Conservation (phyloP, 495 filamentous ascomycete species). For the Trichoderma parareesei region DNA sequence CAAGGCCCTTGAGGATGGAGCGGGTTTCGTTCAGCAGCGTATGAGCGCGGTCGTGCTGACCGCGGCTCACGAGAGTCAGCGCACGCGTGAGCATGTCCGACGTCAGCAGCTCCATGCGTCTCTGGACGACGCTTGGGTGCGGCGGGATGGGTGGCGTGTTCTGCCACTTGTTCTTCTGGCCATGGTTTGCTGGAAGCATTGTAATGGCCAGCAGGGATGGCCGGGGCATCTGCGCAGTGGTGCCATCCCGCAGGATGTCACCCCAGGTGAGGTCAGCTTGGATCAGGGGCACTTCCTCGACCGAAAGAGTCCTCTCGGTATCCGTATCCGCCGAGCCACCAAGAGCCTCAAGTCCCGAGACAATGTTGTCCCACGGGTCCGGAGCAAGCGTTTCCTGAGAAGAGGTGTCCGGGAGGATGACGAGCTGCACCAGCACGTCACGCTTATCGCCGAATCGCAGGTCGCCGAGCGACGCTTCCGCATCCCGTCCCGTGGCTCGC, state of each 20-base stretch:
- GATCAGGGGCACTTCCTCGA: constrained; percentile 92
- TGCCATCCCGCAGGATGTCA: constrained; percentile 87
- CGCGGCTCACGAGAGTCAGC: constrained; percentile 80
- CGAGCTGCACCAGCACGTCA: constrained; percentile 91
- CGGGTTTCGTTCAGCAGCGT: constrained; percentile 88
- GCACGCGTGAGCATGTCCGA: constrained; percentile 97
- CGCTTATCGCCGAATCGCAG: constrained; percentile 95
- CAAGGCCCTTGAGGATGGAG: constrained; percentile 89
- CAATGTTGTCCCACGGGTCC: constrained; percentile 94
- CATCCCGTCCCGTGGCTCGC: constrained; percentile 91
- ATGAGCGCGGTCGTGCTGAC: constrained; percentile 87
- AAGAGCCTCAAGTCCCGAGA: constrained; percentile 89
- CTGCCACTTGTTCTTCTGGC: constrained; percentile 53
- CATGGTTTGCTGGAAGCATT: constrained; percentile 73
- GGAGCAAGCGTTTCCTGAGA: constrained; percentile 82
- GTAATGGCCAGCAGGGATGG: constrained; percentile 95
- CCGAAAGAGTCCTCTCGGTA: constrained; percentile 71
- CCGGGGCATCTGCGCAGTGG: constrained; percentile 76
- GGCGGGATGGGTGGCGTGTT: constrained; percentile 85
- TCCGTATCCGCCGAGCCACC: constrained; percentile 87
- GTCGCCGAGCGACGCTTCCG: constrained; percentile 88
- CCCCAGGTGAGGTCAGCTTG: constrained; percentile 93
- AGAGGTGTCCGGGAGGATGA: constrained; percentile 81
- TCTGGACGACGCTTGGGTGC: constrained; percentile 90
- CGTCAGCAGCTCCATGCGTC: constrained; percentile 94